Evolutionary conservation across 2,329 filamentous ascomycete genomes (phyloP), one percentile per base, ranked within the genome.

Genomic region (Trichocomaceae sp.): DNA sequence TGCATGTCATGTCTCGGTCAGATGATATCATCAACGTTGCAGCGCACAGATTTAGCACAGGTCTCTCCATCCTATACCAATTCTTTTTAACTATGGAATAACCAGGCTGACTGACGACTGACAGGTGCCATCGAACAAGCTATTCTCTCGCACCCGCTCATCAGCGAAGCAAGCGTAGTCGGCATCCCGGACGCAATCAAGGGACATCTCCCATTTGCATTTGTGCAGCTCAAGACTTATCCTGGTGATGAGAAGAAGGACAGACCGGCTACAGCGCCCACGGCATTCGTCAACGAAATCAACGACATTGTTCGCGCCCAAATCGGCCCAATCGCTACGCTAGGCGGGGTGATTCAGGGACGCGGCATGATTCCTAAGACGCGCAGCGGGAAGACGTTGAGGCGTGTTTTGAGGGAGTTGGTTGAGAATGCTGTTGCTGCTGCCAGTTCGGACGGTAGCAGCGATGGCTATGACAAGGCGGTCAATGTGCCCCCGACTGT

Each of bases 11-110:
- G 80, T 77, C 78, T 3, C 71, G 83, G 52, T 79, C 79, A 31
- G 91, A 96, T 73, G 91, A 96, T 69, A 86, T 96, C 57, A 90
- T 96, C 66, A 96, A 96, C 66, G 91, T 96, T n/a, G 91, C 90
- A 41, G 90, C 91, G 5, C 91, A 96, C 74, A 83, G 91, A 13
- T 85, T 96, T 58, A 92, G 87, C 59, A 96, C 90, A 10, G 89
- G 87, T 87, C 26, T 26, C 26, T 29, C 26, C n/a, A n/a, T 10
- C 26, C 26, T 29, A 10, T 29, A 29, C 26, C 26, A 12, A 29
- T 19, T 7, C 29, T n/a, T n/a, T n/a, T n/a, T n/a, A n/a, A 15
- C 13, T 8, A 31, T 23, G 17, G 23, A 26, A n/a, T n/a, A 8
- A 22, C 19, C n/a, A n/a, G 23, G 10, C 23, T 37, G 10, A 29